A percentile compares a stretch with the other conserved stretches of the same genome.
phyloP scores from a whole-genome alignment of 345 rosid species.

The Populus tremula region DNA sequence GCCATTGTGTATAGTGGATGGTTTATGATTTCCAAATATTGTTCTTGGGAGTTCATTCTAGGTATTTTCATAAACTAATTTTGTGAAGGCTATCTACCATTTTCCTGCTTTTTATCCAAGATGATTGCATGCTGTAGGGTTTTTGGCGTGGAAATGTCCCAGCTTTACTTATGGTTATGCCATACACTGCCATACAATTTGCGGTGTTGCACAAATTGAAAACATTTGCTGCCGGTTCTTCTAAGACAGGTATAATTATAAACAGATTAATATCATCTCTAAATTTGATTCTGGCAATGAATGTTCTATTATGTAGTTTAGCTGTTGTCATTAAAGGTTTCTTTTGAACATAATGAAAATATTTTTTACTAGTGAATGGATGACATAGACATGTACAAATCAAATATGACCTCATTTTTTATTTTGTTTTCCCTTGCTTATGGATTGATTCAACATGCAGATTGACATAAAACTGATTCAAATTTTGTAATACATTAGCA shows the following conservation, averaged over 20 bases:
- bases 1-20: background rate
- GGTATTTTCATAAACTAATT: background rate
- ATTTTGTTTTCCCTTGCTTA: background rate
- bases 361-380: background rate
- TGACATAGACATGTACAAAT: background rate
- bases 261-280: background rate
- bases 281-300: background rate
- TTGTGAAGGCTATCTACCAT: background rate
- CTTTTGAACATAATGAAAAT: background rate
- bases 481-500: background rate
- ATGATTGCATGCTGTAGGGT: constrained; percentile 54
- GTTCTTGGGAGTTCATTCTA: background rate
- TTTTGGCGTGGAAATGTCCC: constrained; percentile 99
- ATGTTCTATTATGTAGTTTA: background rate
- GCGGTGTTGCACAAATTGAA: constrained; percentile 74
- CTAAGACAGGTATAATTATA: constrained; percentile 59
- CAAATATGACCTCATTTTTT: background rate
- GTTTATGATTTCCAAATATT: background rate
- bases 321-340: background rate
- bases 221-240: constrained; percentile 78
- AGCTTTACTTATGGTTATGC: constrained; percentile 96
- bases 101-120: constrained; percentile 11
- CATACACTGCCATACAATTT: constrained; percentile 95
- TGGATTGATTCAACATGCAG: background rate
- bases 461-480: background rate